A percentile compares a stretch with the other conserved stretches of the same genome.
Conservation (phyloP, 2,329 filamentous ascomycete genomes). For the Claviceps maximensis region DNA sequence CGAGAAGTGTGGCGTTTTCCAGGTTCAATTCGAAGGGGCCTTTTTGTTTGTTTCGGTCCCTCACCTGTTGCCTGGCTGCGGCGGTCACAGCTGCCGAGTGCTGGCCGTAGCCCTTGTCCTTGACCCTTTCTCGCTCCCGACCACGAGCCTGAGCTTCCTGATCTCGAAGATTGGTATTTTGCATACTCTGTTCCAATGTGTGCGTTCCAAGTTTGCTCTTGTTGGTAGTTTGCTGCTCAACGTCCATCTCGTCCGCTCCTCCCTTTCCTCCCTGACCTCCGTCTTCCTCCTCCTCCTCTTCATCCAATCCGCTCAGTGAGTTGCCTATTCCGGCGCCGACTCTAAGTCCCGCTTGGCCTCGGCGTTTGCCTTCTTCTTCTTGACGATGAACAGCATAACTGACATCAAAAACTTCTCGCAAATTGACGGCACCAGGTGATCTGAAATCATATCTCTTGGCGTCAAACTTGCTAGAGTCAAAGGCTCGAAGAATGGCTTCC, state of each 20-base stretch:
- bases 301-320: constrained; percentile 51
- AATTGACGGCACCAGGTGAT: constrained; percentile 84
- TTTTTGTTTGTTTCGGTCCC: constrained; percentile 52
- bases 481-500: constrained; percentile 31
- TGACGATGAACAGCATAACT: constrained; percentile 95
- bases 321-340: constrained; percentile 50
- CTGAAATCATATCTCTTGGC: constrained; percentile 79
- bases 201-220: constrained; percentile 40
- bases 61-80: constrained; percentile 69
- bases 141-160: constrained; percentile 21
- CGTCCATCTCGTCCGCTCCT: constrained; percentile 37
- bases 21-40: constrained; percentile 86
- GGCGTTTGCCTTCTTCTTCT: constrained; percentile 87
- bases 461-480: constrained; percentile 40
- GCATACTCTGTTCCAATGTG: constrained; percentile 76
- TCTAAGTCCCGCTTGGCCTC: constrained; percentile 69
- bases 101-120: constrained; percentile 67
- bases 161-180: constrained; percentile 61
- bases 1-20: constrained; percentile 79
- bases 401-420: constrained; percentile 95
- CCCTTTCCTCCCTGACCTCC: not conserved
- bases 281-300: constrained; percentile 40
- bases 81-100: constrained; percentile 75
- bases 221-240: constrained; percentile 43
- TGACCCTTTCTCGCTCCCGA: constrained; percentile 19